A percentile compares a stretch with the other conserved stretches of the same genome.
Conservation (phyloP, 768 basidiomycete species). For the Tephrocybe sp. region DNA sequence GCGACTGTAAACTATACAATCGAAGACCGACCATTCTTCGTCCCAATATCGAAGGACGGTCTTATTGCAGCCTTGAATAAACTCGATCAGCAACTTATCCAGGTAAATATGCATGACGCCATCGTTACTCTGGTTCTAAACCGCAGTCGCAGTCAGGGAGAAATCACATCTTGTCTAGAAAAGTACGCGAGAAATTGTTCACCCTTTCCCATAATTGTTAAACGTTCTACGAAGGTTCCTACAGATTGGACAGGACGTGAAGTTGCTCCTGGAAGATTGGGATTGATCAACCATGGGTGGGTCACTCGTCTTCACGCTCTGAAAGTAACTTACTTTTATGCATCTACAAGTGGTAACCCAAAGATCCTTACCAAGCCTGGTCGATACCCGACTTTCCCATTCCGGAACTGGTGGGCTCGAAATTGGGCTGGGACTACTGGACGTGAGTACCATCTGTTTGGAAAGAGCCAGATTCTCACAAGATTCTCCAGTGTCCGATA, state of each 20-base stretch:
- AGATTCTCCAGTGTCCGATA: constrained; percentile 63
- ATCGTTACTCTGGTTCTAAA: constrained; percentile 2
- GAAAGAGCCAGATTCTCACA: neutral
- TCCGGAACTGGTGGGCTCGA: constrained; percentile 86
- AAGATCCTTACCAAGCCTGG: constrained; percentile 75
- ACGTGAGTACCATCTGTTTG: constrained; percentile 41
- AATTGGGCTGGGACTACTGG: constrained; percentile 69
- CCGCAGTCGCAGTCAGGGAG: constrained; percentile 50
- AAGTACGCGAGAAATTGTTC: constrained; percentile 33
- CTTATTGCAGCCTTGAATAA: constrained; percentile 68
- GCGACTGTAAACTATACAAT: constrained; percentile 48
- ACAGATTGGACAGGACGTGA: constrained; percentile 72
- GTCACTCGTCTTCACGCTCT: constrained; percentile 17
- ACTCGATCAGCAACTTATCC: constrained; percentile 60
- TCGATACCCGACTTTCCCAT: constrained; percentile 73
- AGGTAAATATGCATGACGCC: constrained; percentile 32
- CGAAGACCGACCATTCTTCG: constrained; percentile 68
- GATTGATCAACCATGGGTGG: constrained; percentile 74
- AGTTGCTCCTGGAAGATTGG: constrained; percentile 69
- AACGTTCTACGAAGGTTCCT: constrained; percentile 38
- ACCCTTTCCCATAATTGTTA: neutral
- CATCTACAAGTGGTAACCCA: constrained; percentile 59
- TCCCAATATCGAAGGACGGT: constrained; percentile 67
- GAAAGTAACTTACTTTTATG: neutral
- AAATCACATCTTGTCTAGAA: constrained; percentile 60